Conservation (phyloP, 2,329 filamentous ascomycete species). For the Lizonia empirigonia region DNA sequence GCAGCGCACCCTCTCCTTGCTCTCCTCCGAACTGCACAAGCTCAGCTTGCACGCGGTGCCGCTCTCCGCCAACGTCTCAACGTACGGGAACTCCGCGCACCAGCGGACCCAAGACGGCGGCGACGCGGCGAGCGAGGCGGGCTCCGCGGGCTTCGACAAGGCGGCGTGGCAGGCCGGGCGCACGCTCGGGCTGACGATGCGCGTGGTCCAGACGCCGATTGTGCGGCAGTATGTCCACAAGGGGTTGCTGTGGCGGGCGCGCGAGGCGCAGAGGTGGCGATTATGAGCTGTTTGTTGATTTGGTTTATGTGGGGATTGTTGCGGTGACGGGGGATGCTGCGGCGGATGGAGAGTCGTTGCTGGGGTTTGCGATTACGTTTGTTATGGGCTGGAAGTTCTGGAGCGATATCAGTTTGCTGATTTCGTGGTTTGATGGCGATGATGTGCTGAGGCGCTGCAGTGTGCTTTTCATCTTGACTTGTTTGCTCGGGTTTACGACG, state of each 20-base stretch:
- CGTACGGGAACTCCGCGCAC: slow-evolving; percentile 67
- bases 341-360: slow-evolving; percentile 60
- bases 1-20: slow-evolving; percentile 58
- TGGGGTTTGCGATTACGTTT: slow-evolving; percentile 66
- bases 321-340: slow-evolving; percentile 67
- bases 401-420: slow-evolving; percentile 62
- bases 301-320: slow-evolving; percentile 68
- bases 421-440: slow-evolving; percentile 67
- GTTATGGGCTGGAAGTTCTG: slow-evolving; percentile 69
- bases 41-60: slow-evolving; percentile 60
- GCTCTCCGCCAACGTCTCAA: slow-evolving; percentile 65
- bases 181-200: slow-evolving; percentile 55
- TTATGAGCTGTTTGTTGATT: slow-evolving; percentile 69
- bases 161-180: slow-evolving; percentile 45
- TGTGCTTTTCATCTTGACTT: slow-evolving; percentile 66
- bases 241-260: slow-evolving; percentile 66
- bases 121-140: slow-evolving; percentile 10
- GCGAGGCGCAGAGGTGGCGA: slow-evolving; percentile 64
- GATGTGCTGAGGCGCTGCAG: slow-evolving; percentile 64
- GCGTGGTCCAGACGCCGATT: slow-evolving; percentile 64
- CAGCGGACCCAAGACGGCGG: slow-evolving; percentile 50
- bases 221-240: slow-evolving; percentile 71
- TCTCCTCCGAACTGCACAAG: slow-evolving; percentile 61
- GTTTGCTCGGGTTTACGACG: slow-evolving; percentile 66
- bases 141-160: slow-evolving; percentile 39